Evolutionary conservation across 164 flowering plant species (phyloP).

Genomic region (Chloranthus sessilifolius): DNA sequence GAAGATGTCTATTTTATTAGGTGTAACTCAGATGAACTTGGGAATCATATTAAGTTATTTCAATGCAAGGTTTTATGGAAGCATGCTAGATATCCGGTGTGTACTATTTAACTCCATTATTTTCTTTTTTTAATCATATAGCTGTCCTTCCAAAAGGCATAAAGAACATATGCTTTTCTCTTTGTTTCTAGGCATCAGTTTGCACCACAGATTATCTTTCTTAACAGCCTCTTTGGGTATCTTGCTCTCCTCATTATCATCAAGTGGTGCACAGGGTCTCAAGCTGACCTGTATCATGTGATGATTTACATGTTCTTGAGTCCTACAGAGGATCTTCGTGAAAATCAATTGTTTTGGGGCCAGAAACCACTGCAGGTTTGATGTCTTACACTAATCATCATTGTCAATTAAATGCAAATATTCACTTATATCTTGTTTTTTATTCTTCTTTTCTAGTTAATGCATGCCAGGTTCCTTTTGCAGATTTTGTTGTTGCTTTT

Average conservation of each 20-base stretch:
- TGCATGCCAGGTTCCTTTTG: constrained; percentile 14
- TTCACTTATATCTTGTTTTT: neutral
- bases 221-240: constrained; percentile 92
- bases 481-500: constrained; percentile 77
- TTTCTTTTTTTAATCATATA: neutral
- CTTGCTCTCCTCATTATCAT: constrained; percentile 81
- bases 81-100: constrained; percentile 77
- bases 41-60: constrained; percentile 87
- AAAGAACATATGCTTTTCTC: constrained; percentile 9
- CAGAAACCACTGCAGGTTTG: constrained; percentile 83
- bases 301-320: constrained; percentile 98
- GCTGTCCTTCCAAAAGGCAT: neutral
- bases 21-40: constrained; percentile 78
- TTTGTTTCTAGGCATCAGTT: constrained; percentile 70
- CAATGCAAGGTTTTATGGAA: constrained; percentile 68
- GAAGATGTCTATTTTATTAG: constrained; percentile 94
- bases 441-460: constrained; percentile 2
- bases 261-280: constrained; percentile 97
- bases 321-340: constrained; percentile 88
- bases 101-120: constrained; percentile 5
- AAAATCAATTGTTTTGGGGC: constrained; percentile 88
- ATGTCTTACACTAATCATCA: constrained; percentile 10
- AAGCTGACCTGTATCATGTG: constrained; percentile 92
- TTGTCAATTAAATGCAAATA: neutral
- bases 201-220: constrained; percentile 90